Conservation (phyloP, 2,329 filamentous ascomycete species). For the Metarhizium robertsii region DNA sequence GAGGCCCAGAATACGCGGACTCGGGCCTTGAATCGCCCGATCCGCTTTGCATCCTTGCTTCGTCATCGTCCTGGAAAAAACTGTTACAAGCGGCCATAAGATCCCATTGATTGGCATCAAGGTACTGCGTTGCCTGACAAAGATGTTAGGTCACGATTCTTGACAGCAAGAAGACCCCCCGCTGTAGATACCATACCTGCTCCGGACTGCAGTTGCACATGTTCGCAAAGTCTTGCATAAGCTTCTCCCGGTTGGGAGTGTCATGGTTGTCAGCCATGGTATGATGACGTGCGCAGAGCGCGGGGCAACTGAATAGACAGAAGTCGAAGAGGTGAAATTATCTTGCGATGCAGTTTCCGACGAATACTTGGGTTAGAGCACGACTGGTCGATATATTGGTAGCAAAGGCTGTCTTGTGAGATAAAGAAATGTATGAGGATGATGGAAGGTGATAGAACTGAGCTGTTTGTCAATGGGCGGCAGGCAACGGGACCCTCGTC, state of each 20-base stretch:
- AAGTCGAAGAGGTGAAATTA: not conserved
- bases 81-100: slow-evolving; percentile 51
- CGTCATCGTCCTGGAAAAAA: slow-evolving; percentile 51
- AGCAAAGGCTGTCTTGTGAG: not conserved
- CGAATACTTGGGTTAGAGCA: too few relatives aligned
- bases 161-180: too few relatives aligned
- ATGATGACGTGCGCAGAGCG: not conserved
- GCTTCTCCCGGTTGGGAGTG: slow-evolving; percentile 4
- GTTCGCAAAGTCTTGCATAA: slow-evolving; percentile 4
- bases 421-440: not conserved
- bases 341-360: too few relatives aligned
- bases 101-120: slow-evolving; percentile 58
- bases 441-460: not conserved
- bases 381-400: too few relatives aligned
- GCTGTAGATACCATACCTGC: slow-evolving; percentile 1
- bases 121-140: slow-evolving; percentile 56
- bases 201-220: slow-evolving; percentile 6
- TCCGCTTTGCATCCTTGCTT: slow-evolving; percentile 30
- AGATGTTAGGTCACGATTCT: not conserved
- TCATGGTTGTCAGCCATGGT: slow-evolving; percentile 2
- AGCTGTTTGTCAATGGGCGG: not conserved
- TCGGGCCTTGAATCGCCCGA: slow-evolving; percentile 3
- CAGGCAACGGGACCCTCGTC: slow-evolving; percentile 11
- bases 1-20: slow-evolving; percentile 47
- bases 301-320: not conserved